Percentiles rank a stretch among this genome's conserved stretches.
These are phyloP conservation scores for Solanum raphanifolium DNA, from an alignment of 257 asterid species.

Conservation along the genomic window DNA sequence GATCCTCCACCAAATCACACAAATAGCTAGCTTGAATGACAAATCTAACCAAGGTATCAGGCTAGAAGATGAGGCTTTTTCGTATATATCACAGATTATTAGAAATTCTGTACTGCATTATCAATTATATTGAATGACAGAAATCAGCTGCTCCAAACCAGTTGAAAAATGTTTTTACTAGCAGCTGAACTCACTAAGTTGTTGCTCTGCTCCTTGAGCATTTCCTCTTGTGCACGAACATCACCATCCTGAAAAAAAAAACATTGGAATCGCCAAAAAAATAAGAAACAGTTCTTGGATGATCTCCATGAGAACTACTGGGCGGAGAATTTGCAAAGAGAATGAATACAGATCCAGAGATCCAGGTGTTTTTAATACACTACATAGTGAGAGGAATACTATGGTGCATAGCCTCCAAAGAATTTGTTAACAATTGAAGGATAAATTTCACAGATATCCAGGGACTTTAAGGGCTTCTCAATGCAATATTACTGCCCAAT, in stretches of 20 bases:
- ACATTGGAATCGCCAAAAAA: background rate
- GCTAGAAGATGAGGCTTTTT: background rate
- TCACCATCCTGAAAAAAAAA: slow-evolving; percentile 49
- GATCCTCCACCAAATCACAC: background rate
- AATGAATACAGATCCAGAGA: background rate
- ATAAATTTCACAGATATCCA: background rate
- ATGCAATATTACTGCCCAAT: background rate
- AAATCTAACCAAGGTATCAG: background rate
- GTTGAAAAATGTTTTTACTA: slow-evolving; percentile 77
- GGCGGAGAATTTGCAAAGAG: background rate
- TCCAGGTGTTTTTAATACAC: background rate
- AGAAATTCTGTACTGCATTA: background rate
- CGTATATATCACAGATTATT: background rate
- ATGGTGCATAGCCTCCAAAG: background rate
- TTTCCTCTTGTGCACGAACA: slow-evolving; percentile 64
- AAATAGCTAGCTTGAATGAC: background rate
- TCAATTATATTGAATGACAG: background rate
- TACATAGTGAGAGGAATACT: background rate
- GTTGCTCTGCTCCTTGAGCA: slow-evolving; percentile 80
- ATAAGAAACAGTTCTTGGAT: background rate
- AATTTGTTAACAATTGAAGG: background rate
- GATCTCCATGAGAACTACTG: background rate
- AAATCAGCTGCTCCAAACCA: slow-evolving; percentile 62
- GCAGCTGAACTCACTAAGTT: slow-evolving; percentile 58
- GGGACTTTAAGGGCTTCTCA: background rate